phyloP scores from a whole-genome alignment of 805 yeast genomes.

The Nakazawaea anatomiae region DNA sequence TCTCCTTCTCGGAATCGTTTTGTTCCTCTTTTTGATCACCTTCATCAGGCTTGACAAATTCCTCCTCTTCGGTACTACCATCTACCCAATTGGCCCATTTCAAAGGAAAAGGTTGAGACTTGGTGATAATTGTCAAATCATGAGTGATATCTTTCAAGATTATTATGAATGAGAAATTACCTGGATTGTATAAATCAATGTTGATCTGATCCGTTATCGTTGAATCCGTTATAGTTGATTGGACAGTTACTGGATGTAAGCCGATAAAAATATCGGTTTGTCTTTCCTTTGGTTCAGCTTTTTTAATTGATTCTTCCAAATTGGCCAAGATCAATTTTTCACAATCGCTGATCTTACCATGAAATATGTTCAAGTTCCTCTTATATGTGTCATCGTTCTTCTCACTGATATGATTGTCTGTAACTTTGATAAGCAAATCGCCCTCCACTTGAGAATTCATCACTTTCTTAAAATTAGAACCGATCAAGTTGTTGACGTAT shows the following conservation, averaged over 20 bases:
- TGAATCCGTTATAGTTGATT: conserved; percentile 15
- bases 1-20: conserved; percentile 2
- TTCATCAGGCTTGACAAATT: not conserved
- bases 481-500: conserved; percentile 40
- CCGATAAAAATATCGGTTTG: conserved; percentile 25
- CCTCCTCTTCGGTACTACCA: conserved; percentile 23
- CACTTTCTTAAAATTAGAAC: conserved; percentile 52
- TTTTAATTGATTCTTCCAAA: conserved; percentile 65
- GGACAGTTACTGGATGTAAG: conserved; percentile 19
- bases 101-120: conserved; percentile 85
- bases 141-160: conserved; percentile 76
- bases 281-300: conserved; percentile 20
- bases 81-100: conserved; percentile 95
- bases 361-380: conserved; percentile 60
- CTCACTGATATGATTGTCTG: conserved; percentile 38
- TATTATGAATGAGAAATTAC: conserved; percentile 69
- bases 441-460: conserved; percentile 72
- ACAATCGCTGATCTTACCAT: conserved; percentile 76
- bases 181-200: conserved; percentile 40
- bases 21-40: not conserved
- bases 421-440: conserved; percentile 56
- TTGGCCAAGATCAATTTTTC: conserved; percentile 87
- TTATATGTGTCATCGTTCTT: conserved; percentile 15
- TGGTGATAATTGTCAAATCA: conserved; percentile 62
- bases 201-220: conserved; percentile 25